Evolutionary conservation across 2,329 filamentous ascomycete species (phyloP).

Genomic region (Aureobasidium sp.): DNA sequence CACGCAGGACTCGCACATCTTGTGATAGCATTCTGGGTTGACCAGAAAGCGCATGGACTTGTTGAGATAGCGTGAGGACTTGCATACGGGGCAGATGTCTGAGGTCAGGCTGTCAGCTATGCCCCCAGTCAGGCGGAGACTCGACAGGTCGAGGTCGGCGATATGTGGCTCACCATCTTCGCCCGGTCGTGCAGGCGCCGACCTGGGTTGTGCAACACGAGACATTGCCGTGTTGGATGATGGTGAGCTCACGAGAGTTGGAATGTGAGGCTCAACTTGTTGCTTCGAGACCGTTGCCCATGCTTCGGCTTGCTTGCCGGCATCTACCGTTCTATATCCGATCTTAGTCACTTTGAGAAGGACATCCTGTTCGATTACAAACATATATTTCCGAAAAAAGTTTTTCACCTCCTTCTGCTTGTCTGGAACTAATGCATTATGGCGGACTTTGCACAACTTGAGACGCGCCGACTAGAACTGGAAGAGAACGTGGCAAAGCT

Average conservation of each 20-base stretch:
- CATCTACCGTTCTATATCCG: background rate
- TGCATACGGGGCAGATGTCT: conserved; percentile 95
- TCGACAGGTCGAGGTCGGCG: conserved; percentile 15
- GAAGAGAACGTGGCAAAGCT: conserved; percentile 70
- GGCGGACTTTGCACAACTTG: conserved; percentile 10
- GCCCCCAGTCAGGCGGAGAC: conserved; percentile 1
- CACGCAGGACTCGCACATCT: conserved; percentile 95
- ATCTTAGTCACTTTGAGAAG: conserved; percentile 4
- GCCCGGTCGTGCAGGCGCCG: conserved; percentile 20
- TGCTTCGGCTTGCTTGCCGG: conserved; percentile 8
- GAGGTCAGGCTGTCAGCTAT: conserved; percentile 18
- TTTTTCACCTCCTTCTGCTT: background rate
- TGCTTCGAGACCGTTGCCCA: background rate
- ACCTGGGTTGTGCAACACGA: conserved; percentile 25
- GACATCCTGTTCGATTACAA: conserved; percentile 3
- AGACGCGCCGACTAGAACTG: conserved; percentile 58
- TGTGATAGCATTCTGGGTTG: conserved; percentile 98
- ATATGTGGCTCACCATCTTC: conserved; percentile 27
- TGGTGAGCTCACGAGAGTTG: conserved; percentile 18
- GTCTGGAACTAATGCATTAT: background rate
- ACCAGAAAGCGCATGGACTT: conserved; percentile 90
- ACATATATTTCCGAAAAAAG: background rate
- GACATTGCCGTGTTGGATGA: conserved; percentile 25
- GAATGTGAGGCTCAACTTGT: conserved; percentile 3
- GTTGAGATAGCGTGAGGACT: conserved; percentile 92